Conservation (phyloP, 148 eudicot genomes). For the Camellia sinensis region DNA sequence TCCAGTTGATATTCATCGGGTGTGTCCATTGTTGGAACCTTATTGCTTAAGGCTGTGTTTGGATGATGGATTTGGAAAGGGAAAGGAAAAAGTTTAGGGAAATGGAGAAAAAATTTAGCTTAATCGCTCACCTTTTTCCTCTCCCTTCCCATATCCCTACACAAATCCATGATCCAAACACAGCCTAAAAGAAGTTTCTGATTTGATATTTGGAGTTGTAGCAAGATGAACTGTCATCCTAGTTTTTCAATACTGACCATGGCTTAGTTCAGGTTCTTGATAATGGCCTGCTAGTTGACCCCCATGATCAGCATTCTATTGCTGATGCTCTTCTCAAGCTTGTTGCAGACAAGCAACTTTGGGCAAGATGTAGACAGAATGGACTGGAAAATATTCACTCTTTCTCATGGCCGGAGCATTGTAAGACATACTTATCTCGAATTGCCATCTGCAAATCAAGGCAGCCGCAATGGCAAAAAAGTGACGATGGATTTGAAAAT, state of each 20-base stretch:
- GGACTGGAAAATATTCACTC: slow-evolving; percentile 89
- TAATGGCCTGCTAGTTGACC: slow-evolving; percentile 87
- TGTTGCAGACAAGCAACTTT: slow-evolving; percentile 80
- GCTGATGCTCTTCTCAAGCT: slow-evolving; percentile 83
- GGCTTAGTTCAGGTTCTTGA: slow-evolving; percentile 59
- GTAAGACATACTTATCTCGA: slow-evolving; percentile 70
- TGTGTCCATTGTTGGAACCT: slow-evolving; percentile 19
- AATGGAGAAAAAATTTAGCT: no score
- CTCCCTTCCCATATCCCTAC: no score
- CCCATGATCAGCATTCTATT: slow-evolving; percentile 82
- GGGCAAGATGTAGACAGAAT: slow-evolving; percentile 75
- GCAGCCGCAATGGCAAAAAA: slow-evolving; percentile 77
- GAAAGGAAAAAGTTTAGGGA: no score
- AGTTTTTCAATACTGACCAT: background rate
- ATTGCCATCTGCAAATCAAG: slow-evolving; percentile 75
- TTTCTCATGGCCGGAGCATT: slow-evolving; percentile 89
- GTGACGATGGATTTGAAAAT: slow-evolving; percentile 48
- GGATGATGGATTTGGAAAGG: no score
- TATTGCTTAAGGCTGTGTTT: background rate
- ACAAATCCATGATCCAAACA: no score
- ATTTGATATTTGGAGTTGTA: slow-evolving; percentile 7
- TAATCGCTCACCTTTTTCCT: no score
- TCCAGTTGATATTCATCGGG: slow-evolving; percentile 87
- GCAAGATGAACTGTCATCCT: background rate
- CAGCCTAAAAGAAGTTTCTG: background rate